Evolutionary conservation across 2,329 filamentous ascomycete species (phyloP), one percentile per base, ranked within the genome.

Genomic region (Fusarium xyrophilum): DNA sequence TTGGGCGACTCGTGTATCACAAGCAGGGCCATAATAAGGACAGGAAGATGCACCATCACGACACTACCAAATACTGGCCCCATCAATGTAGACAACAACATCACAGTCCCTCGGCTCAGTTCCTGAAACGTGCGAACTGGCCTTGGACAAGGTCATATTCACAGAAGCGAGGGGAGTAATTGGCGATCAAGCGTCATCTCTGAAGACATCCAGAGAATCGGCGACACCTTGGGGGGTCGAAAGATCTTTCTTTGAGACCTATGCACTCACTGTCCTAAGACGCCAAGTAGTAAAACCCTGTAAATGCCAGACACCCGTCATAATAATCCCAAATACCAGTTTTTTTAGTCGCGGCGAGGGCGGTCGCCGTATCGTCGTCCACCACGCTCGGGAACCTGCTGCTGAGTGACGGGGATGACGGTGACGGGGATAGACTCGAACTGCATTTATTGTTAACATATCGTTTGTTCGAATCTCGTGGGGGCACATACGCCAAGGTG

Each of bases 351-450:
- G 71, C 77, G 77, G 59, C 76, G 77, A 64, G 79, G 77, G 74
- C 89, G 88, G 84, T 91, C 89, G 78, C 85, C 86, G 84, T 92
- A 94, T 80, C 92, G 88, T 79, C 91, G 91, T 76, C 87, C 88
- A 73, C 85, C 84, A 75, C 93, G 92, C 86, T 97, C 94, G 79
- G 88, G 83, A 72, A 88, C 84, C 87, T 97, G 94, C 82, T 93
- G 89, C 86, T 98, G 94, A 76, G 91, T 87, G 75, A 99, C 93
- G 75, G 91, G 85, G 77, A 96, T 89, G 78, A 98, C 93, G 85
- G 96, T 97, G 91, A 97, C 93, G 82, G 95, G 92, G 83, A 99
- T 94, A 76, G 89, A 89, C 85, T 99, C 96, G 88, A 99, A 99
- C 94, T 97, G 77, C 68, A 32, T 12, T 21, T 5, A 25, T 33